Evolutionary conservation across 805 yeast species (phyloP), one percentile per base, ranked within the genome.

Genomic region (Wickerhamomyces queroliae): DNA sequence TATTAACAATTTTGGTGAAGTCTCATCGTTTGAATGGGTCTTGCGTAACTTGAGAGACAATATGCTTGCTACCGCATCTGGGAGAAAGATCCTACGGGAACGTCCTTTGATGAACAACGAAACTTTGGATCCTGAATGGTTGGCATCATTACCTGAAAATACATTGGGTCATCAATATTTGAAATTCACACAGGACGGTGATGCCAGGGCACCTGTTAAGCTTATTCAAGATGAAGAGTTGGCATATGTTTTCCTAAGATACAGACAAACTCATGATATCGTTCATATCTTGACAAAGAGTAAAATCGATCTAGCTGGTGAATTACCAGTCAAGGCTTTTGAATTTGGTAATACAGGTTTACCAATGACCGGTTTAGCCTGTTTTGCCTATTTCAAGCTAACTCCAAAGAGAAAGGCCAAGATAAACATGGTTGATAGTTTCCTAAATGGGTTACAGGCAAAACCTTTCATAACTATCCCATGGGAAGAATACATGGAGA

Each of bases 221-320:
- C 93, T 77, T 61, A 87, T 93, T 32, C 90, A 86, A 46, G 89
- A 93, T 56, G 90, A 86, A 33, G 95, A 88, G 53, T 74, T 87
- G 48, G 96, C 96, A 1, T 93, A 83, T 56, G 83, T 91, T n/a
- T 88, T 80, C 68, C 95, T 88, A 59, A 68, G 99, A 51, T 93
- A 91, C 58, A 75, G 99, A 38, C 98, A 93, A 58, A 90, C 96
- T 56, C 99, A 93, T 55, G 99, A 93, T 56, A 93, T 93, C 55
- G 91, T 89, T 57, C 99, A 93, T 57, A 86, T 98, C 1, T 70
- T 93, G 22, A 83, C 95, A 0, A 91, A 95, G 13, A 69, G 87
- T 37, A 98, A 98, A 0, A 85, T 90, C 35, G 81, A 85, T 33
- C 76, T 93, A 47, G 98, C 93, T 56, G 99, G 99, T n/a, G 99